Base-by-base conservation (phyloP, 2,329 filamentous ascomycete genomes). In the Aspergillus novoparasiticus region DNA sequence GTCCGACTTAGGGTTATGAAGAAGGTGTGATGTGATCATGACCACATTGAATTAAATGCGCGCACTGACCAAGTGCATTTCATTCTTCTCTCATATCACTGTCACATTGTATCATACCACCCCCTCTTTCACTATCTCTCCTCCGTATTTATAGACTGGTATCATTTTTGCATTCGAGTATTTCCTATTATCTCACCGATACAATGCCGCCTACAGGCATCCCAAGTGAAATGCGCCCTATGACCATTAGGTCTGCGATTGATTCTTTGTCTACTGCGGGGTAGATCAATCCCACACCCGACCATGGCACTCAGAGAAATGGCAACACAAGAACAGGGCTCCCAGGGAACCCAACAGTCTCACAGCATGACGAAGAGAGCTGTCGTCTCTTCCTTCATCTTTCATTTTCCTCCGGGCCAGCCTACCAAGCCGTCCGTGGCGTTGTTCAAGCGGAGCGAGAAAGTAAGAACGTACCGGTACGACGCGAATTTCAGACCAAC, bases 391-490 rank as follows among this genome's bases (percentile, higher is more conserved):
- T 78, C 75, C 0, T 81, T 82, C 60, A 75, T 83, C 59, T 82
- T 80, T 67, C 73, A 72, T 9, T 61, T 65, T 5, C 66, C 68
- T 0, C 64, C 70, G 6, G 66, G 64, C 1, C 62, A 63, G 59
- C 51, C 66, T 43, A 59, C 55, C 19, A 64, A 71, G 34, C 78
- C 82, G 1, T 77, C 79, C 43, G 85, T 90, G 6, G 88, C 87
- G 1, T 79, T 91, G 0, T 90, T 90, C 72, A 81, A 82, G 51
- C 82, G 89, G 16, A 89, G 87, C 69, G 80, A 79, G 59, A 82
- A 86, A 64, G 86, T 89, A 19, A 79, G 77, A 6, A 87, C 87
- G 0, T 90, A 90, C 68, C 83, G 76, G 86, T 89, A 55, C 32
- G 67, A 48, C 21, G 9, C 14, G 16, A 36, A 3, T 8, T 4